These are phyloP conservation scores for Pythium pyrilobum DNA, from an alignment of 352 stramenopile species.

Conservation along the genomic window DNA sequence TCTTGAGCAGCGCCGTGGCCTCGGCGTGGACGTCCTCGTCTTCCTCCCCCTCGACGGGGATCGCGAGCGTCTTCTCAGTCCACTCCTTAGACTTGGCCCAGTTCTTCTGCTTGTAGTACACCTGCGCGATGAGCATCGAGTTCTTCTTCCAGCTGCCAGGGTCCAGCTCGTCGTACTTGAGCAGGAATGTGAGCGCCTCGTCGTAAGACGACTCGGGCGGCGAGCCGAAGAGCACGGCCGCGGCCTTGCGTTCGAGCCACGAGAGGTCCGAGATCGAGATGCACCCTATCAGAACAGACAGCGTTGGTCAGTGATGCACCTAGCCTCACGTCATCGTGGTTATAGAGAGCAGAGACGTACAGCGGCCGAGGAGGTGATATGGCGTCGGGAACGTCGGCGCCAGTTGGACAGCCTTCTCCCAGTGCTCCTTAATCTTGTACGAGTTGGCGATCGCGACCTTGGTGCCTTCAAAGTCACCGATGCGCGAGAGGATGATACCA, in stretches of 20 bases:
- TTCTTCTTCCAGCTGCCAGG: slow-evolving; percentile 82
- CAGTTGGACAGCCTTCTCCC: slow-evolving; percentile 60
- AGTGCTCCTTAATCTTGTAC: slow-evolving; percentile 71
- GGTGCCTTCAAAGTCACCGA: slow-evolving; percentile 83
- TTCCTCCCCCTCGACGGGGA: slow-evolving; percentile 60
- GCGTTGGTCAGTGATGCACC: no score
- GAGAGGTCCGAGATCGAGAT: slow-evolving; percentile 29
- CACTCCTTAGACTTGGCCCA: slow-evolving; percentile 31
- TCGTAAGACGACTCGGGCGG: slow-evolving; percentile 59
- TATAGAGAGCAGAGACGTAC: no score
- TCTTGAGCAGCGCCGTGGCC: slow-evolving; percentile 20
- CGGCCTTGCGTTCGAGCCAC: slow-evolving; percentile 69
- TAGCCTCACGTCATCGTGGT: no score
- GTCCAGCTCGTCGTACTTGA: slow-evolving; percentile 47
- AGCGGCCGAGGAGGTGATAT: slow-evolving; percentile 70
- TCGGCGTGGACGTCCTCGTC: slow-evolving; percentile 39
- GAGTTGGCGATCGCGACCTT: slow-evolving; percentile 81
- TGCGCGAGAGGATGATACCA: slow-evolving; percentile 72
- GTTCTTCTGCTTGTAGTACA: slow-evolving; percentile 64
- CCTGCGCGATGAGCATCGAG: slow-evolving; percentile 55
- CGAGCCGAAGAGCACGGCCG: slow-evolving; percentile 58
- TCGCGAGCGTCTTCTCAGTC: slow-evolving; percentile 34
- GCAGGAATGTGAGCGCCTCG: slow-evolving; percentile 48
- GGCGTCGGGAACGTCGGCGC: slow-evolving; percentile 65
- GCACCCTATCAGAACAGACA: slow-evolving; percentile 23